Percentiles rank a stretch among this genome's conserved stretches.
phyloP scores from a whole-genome alignment of 2,329 filamentous ascomycete species.

The Ceratocystis huliohia region DNA sequence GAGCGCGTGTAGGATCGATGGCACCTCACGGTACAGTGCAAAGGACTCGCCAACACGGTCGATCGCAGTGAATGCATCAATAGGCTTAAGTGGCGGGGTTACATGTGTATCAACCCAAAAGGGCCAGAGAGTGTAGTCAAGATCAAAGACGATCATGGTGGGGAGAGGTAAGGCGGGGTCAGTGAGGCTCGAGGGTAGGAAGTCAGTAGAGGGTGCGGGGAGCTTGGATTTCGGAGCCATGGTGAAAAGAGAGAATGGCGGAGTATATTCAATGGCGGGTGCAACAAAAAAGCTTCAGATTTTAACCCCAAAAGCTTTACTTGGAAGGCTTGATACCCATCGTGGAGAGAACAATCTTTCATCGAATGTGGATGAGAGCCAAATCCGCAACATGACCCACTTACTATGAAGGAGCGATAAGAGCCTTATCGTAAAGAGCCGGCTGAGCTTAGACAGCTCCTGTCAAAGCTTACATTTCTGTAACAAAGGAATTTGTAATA shows the following conservation, averaged over 20 bases:
- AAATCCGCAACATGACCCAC: neutral
- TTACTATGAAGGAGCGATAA: neutral
- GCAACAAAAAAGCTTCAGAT: too few species aligned
- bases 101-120: conserved; percentile 97
- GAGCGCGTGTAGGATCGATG: conserved; percentile 51
- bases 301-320: too few species aligned
- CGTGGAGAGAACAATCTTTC: neutral
- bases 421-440: neutral
- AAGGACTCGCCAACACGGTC: conserved; percentile 54
- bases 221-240: conserved; percentile 23
- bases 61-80: conserved; percentile 32
- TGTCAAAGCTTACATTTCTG: neutral
- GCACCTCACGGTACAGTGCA: conserved; percentile 58
- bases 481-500: neutral
- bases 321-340: neutral
- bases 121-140: conserved; percentile 98
- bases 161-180: conserved; percentile 56
- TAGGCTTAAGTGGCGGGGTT: conserved; percentile 51
- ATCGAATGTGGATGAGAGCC: neutral
- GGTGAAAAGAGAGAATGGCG: neutral
- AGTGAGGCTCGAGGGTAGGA: conserved; percentile 34
- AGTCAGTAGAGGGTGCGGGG: conserved; percentile 22
- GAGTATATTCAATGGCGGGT: neutral
- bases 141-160: conserved; percentile 77
- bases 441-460: neutral